Conservation (phyloP, 371 early-diverging fungal species). For the Apophysomyces trapeziformis region DNA sequence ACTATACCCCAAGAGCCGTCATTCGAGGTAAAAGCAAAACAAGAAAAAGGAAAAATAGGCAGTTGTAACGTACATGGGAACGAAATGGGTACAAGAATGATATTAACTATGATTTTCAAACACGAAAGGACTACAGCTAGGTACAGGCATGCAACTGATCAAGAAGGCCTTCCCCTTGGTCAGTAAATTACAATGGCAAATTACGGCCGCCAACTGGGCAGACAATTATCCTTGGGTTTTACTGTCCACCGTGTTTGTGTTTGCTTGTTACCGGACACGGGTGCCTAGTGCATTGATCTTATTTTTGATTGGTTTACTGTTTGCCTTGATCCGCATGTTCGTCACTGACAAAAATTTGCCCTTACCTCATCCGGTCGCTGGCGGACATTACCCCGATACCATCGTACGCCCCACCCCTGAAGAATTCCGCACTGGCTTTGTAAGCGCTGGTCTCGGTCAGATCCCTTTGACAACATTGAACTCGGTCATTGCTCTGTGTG, state of each 20-base stretch:
- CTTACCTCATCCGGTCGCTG: conserved; percentile 48
- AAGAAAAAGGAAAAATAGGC: background rate
- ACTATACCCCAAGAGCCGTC: conserved; percentile 76
- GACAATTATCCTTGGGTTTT: conserved; percentile 82
- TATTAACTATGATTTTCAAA: background rate
- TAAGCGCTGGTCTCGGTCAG: conserved; percentile 87
- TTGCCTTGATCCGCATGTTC: conserved; percentile 66
- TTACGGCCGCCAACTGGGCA: conserved; percentile 57
- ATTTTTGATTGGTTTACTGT: conserved; percentile 73
- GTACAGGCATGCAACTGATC: conserved; percentile 79
- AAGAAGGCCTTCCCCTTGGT: conserved; percentile 74
- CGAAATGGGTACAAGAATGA: background rate
- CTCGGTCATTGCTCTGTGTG: conserved; percentile 83
- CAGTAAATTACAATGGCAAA: conserved; percentile 33
- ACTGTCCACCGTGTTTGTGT: conserved; percentile 68
- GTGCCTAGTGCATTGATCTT: conserved; percentile 78
- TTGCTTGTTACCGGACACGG: conserved; percentile 69
- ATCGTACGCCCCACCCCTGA: conserved; percentile 63
- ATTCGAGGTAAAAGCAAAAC: conserved; percentile 63
- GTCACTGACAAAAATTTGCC: conserved; percentile 24
- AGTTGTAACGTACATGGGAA: background rate
- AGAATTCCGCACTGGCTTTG: conserved; percentile 74
- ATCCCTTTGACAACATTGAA: conserved; percentile 86
- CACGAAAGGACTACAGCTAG: conserved; percentile 73
- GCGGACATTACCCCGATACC: conserved; percentile 63